Evolutionary conservation across 371 early-diverging fungal genomes (phyloP), one percentile per base, ranked within the genome.

Genomic region (Dichotomocladium elegans): DNA sequence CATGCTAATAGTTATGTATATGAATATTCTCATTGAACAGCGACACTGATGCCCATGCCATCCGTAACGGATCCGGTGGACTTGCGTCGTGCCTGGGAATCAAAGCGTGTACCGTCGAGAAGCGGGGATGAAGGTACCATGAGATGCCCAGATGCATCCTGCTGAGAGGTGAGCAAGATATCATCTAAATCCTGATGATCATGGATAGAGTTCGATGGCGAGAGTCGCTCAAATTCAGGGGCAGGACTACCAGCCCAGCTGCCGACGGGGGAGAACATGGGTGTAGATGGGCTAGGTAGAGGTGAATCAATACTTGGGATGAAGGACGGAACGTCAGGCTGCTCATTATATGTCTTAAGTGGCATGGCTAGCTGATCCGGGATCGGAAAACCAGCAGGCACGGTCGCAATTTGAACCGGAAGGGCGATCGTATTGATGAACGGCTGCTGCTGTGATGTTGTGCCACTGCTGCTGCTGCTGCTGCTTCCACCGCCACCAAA

Each of bases 211-310:
- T 35, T 40, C 31, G 53, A 29, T 24, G 44, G 53, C n/a, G 53
- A 52, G 17, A 46, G 46, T 10, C 46, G 46, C n/a, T 46, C 46
- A 4, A 46, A 15, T 29, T 46, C 46, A 12, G 34, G 33, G 14
- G 53, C 43, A 28, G 72, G 72, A 25, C 66, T 68, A 11, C 66
- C 66, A 22, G 68, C 59, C 51, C 68, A 68, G 19, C 68, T 68
- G 5, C 68, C 66, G 10, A 62, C 58, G 26, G 65, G 53, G 27
- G 56, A 55, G 26, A 55, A 47, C 47, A 41, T 41, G n/a, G 57
- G 52, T 29, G 43, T 50, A 11, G 61, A 54, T 11, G 65, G 70
- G 42, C 68, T 69, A 8, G 66, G 64, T 3, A 61, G 26, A n/a
- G 73, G 67, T 0, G 73, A 73, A 15, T 70, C 70, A 24, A 60